Percentiles rank a stretch among this genome's conserved stretches.
Evolutionary conservation across 164 flowering plant species (phyloP).

Genomic region (Magnolia sinica): DNA sequence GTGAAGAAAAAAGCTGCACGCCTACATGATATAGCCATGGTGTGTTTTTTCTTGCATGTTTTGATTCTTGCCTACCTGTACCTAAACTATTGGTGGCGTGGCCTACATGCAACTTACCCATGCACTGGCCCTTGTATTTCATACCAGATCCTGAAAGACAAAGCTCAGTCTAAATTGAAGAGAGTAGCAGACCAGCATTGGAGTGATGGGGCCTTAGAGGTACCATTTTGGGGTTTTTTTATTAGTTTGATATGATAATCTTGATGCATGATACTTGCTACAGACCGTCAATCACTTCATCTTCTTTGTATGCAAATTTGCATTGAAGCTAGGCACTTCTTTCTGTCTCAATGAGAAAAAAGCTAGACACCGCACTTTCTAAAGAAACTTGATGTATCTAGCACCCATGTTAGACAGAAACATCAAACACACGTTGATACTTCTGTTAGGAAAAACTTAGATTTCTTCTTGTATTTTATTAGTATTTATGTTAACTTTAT

Average conservation of each 20-base stretch:
- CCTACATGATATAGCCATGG: slow-evolving; percentile 73
- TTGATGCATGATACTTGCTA: slow-evolving; percentile 2
- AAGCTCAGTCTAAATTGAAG: slow-evolving; percentile 72
- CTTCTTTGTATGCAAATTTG: neutral
- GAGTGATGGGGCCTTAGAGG: slow-evolving; percentile 98
- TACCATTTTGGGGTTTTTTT: slow-evolving; percentile 17
- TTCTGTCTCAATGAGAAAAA: too few relatives aligned
- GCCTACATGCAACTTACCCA: neutral
- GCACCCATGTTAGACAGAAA: too few relatives aligned
- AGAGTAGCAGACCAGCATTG: slow-evolving; percentile 87
- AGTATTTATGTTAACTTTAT: too few relatives aligned
- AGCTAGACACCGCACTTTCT: too few relatives aligned
- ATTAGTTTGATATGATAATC: neutral
- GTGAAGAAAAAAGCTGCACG: slow-evolving; percentile 83
- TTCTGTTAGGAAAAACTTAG: too few relatives aligned
- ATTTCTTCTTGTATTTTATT: too few relatives aligned
- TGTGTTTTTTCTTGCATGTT: slow-evolving; percentile 23
- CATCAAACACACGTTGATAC: too few relatives aligned
- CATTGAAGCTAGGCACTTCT: too few relatives aligned
- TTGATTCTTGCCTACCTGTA: neutral
- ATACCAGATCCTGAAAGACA: slow-evolving; percentile 62
- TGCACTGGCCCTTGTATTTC: neutral
- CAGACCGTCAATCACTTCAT: neutral
- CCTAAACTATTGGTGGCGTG: neutral
- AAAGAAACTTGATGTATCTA: too few relatives aligned